Base-by-base conservation (phyloP, 768 basidiomycete genomes). In the Lanmaoa pseudosensibilis region DNA sequence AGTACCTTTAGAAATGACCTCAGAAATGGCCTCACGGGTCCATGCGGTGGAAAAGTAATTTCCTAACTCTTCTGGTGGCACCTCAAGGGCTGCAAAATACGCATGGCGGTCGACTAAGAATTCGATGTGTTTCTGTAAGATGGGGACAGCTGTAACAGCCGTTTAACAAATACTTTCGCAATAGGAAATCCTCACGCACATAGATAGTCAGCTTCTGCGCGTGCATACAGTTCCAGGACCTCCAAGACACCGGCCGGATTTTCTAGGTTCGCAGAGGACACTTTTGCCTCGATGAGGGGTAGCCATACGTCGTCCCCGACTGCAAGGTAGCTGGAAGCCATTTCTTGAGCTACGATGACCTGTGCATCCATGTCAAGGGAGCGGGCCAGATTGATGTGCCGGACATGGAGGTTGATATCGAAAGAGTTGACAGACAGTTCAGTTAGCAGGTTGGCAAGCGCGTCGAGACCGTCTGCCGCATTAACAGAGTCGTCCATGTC, bases 121-220 rank as follows among this genome's bases (percentile, higher is more conserved):
- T 34, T 86, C 75, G 37, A 88, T 63, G 71, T 93, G 91, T 57
- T 77, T 82, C 66, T 81, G 78, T 45, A 94, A 78, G 46, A 93
- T 72, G 1, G 87, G 81, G 36, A 94, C 86, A n/a, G 90, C 91
- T 93, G 69, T 50, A 61, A 55, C 50, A 13, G n/a, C 52, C 38
- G 56, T 48, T 67, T 52, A 67, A 50, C 55, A 64, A 32, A 63
- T 46, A 61, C 25, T 32, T 48, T 54, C 54, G 34, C 13, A 36
- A 38, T 45, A 48, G 44, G n/a, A 52, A 34, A 49, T 43, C 48
- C 49, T 44, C 32, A 79, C 90, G 65, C 69, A 93, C 92, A 93
- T 36, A 93, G 69, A 69, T 92, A 93, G 64, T 94, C 92, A 11
- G 68, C 73, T 63, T 87, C 87, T 21, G 92, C 91, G 36, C 79